Percentiles rank a stretch among this genome's conserved stretches.
Conservation (phyloP, 1,284 basidiomycete species). For the Puccinia polysora region DNA sequence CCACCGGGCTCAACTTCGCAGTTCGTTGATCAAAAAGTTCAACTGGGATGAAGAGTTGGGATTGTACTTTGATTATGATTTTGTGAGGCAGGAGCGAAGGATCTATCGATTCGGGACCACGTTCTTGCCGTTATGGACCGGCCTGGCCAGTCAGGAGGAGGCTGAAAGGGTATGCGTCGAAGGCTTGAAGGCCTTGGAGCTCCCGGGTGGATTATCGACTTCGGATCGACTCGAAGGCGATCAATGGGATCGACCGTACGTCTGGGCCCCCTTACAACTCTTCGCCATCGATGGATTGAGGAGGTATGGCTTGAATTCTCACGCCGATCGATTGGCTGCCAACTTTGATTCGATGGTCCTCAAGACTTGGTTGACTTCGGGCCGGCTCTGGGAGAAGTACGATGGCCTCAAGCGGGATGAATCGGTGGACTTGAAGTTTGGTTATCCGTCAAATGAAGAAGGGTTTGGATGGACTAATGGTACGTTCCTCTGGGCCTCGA, state of each 20-base stretch:
- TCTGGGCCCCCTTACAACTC: slow-evolving; percentile 35
- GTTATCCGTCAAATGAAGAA: slow-evolving; percentile 31
- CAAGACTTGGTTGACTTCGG: slow-evolving; percentile 20
- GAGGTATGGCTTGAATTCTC: slow-evolving; percentile 6
- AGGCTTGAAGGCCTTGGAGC: background rate
- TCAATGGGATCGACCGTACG: slow-evolving; percentile 39
- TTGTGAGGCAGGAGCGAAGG: background rate
- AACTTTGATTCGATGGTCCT: slow-evolving; percentile 37
- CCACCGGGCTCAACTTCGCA: background rate
- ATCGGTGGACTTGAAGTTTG: slow-evolving; percentile 32
- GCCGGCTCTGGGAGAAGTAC: slow-evolving; percentile 38
- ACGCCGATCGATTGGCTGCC: slow-evolving; percentile 14
- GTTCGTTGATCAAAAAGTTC: background rate
- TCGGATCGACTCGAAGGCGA: slow-evolving; percentile 16
- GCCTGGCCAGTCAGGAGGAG: slow-evolving; percentile 2
- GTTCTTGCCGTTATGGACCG: slow-evolving; percentile 34
- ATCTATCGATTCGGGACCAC: slow-evolving; percentile 27
- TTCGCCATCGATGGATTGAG: slow-evolving; percentile 33
- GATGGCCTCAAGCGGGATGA: slow-evolving; percentile 16
- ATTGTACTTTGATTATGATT: slow-evolving; percentile 37
- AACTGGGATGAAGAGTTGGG: slow-evolving; percentile 29
- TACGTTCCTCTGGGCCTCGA: background rate
- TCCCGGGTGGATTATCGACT: slow-evolving; percentile 13
- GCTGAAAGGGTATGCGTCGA: background rate
- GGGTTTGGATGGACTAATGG: slow-evolving; percentile 42